A percentile compares a stretch with the other conserved stretches of the same genome.
Conservation (phyloP, 1,284 basidiomycete species). For the Malassezia sympodialis region DNA sequence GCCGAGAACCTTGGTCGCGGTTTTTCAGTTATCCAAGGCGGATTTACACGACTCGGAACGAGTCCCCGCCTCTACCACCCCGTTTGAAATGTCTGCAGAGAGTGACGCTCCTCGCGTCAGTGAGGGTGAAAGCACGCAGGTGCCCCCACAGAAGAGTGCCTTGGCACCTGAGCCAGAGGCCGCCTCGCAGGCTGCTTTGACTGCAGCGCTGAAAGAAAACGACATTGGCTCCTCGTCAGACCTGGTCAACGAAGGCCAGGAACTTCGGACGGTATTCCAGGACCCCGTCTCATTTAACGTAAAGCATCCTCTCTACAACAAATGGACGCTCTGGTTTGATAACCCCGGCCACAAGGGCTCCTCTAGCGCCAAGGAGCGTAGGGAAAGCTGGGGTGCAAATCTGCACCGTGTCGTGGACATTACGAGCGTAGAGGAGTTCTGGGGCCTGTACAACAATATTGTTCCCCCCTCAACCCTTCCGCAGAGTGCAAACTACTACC, state of each 20-base stretch:
- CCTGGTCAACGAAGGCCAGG: conserved; percentile 13
- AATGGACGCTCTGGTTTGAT: conserved; percentile 48
- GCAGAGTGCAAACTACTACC: conserved; percentile 93
- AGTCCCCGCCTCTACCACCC: not conserved
- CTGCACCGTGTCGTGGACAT: conserved; percentile 45
- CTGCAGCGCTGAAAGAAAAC: conserved; percentile 24
- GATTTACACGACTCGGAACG: not conserved
- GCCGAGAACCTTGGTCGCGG: not conserved
- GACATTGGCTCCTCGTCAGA: conserved; percentile 14
- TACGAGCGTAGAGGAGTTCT: conserved; percentile 46
- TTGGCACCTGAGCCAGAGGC: conserved; percentile 29
- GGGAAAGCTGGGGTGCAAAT: conserved; percentile 46
- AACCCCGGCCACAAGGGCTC: conserved; percentile 42
- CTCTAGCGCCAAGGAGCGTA: conserved; percentile 32
- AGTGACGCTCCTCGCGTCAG: not conserved
- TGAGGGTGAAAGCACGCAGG: not conserved
- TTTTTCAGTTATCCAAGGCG: not conserved
- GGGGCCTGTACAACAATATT: conserved; percentile 82
- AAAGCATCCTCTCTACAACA: conserved; percentile 45
- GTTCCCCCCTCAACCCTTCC: conserved; percentile 88
- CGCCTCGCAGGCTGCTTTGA: conserved; percentile 32
- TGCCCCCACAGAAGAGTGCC: not conserved
- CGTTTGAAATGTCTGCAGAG: not conserved
- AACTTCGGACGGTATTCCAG: conserved; percentile 42
- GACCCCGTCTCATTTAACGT: conserved; percentile 45